phyloP scores from a whole-genome alignment of 2,329 filamentous ascomycete species.

The Cladosporium phlei region DNA sequence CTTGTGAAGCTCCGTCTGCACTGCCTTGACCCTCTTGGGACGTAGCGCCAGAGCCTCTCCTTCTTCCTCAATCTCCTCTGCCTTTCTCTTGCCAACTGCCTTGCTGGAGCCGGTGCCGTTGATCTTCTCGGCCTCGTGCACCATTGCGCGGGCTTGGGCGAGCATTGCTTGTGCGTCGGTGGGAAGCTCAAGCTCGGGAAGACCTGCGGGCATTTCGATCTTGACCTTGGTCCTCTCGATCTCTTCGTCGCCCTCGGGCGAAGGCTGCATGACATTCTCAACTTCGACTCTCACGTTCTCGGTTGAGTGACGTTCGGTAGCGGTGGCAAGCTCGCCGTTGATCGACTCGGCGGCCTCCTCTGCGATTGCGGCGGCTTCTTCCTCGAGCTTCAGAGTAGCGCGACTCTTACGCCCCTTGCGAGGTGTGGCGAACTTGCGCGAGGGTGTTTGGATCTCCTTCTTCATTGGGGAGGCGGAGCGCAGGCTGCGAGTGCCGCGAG shows the following conservation, averaged over 20 bases:
- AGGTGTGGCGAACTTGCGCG: conserved; percentile 49
- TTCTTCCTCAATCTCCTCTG: conserved; percentile 59
- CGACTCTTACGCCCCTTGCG: conserved; percentile 48
- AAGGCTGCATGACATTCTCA: conserved; percentile 56
- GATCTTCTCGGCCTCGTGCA: conserved; percentile 62
- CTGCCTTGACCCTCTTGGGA: conserved; percentile 68
- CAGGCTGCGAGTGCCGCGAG: conserved; percentile 47
- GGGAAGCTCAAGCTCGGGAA: conserved; percentile 63
- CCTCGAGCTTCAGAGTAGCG: conserved; percentile 29
- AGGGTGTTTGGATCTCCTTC: conserved; percentile 27
- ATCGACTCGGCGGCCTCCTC: conserved; percentile 19
- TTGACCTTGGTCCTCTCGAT: conserved; percentile 69
- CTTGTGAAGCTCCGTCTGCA: conserved; percentile 75
- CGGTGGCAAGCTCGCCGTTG: conserved; percentile 19
- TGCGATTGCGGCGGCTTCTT: conserved; percentile 22
- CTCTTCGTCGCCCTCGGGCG: conserved; percentile 57
- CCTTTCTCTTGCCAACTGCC: conserved; percentile 64
- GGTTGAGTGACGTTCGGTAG: conserved; percentile 14
- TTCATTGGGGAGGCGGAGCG: conserved; percentile 53
- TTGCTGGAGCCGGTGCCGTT: conserved; percentile 33
- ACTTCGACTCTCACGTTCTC: conserved; percentile 65
- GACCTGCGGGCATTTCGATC: conserved; percentile 66
- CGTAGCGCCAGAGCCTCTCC: conserved; percentile 34
- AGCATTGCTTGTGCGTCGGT: conserved; percentile 81
- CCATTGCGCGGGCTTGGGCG: conserved; percentile 81